Base-by-base conservation (phyloP, 225 moss, liverwort and hornwort species). In the Straminergon stramineum region DNA sequence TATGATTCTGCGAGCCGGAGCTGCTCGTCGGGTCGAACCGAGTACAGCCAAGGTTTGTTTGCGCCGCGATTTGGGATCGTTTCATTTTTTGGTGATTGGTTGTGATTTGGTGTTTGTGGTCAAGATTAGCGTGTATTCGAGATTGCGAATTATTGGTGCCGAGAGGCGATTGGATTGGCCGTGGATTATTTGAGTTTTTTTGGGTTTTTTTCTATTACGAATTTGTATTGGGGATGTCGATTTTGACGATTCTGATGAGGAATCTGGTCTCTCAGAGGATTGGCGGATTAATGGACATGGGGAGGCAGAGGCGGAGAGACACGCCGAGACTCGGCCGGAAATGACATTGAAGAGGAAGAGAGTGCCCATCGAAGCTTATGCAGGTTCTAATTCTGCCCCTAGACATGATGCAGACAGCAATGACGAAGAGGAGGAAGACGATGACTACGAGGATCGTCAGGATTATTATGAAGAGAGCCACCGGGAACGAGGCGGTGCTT, bases 321-420 rank as follows among this genome's bases (percentile, higher is more conserved):
- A 93, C 39, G 93, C 95, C 51, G 96, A 95, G 48, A 91, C 90
- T 69, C 90, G 89, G 64, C 94, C 97, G n/a, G 97, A 97, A 90
- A 97, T 97, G 97, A 96, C 94, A 32, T 90, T 96, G 94, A 97
- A 96, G 91, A 96, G 96, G 88, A 97, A 96, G 93, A 92, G 97
- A 85, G 89, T 96, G 75, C 95, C 93, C 81, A 94, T 97, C 39
- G 96, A 96, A 92, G 96, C 96, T 37, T 94, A 96, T 93, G 96
- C 96, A 48, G 97, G 96, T 71, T 92, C 94, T 58, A 94, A 96
- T 91, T 88, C 93, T 30, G 93, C 92, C 68, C 92, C 93, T 61
- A 92, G 97, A 85, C 95, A 94, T 91, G 94, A 96, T 87, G 95
- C 97, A 11, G 97, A 96, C 79, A 97, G 97, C 82, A 97, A 97